Evolutionary conservation across 805 yeast species (phyloP).

Genomic region (Metschnikowia similis): DNA sequence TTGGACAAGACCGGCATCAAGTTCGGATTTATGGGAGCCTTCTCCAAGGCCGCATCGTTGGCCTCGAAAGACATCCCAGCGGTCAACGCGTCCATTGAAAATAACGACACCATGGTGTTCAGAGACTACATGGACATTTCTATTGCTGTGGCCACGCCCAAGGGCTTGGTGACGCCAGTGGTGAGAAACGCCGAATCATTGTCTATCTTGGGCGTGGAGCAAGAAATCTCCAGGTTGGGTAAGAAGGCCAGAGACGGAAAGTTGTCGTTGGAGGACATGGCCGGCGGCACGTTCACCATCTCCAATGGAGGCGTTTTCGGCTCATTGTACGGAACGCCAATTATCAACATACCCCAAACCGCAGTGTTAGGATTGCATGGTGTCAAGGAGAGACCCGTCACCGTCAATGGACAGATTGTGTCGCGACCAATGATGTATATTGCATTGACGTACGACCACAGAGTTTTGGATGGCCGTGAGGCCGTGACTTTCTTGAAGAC

Average conservation of each 20-base stretch:
- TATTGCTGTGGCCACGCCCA: conserved; percentile 97
- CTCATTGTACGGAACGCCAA: conserved; percentile 96
- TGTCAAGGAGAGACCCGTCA: conserved; percentile 95
- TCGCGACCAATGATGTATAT: conserved; percentile 99
- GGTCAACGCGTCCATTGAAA: conserved; percentile 91
- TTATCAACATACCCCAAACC: conserved; percentile 96
- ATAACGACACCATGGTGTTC: conserved; percentile 87
- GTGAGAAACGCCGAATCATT: conserved; percentile 94
- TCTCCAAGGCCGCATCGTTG: conserved; percentile 86
- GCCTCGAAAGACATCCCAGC: conserved; percentile 95
- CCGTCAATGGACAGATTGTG: conserved; percentile 92
- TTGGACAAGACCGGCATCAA: conserved; percentile 90
- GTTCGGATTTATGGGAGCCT: conserved; percentile 98
- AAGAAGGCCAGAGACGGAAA: conserved; percentile 95
- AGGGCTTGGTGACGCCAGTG: conserved; percentile 97
- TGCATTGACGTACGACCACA: conserved; percentile 97
- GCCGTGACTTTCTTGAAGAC: conserved; percentile 96
- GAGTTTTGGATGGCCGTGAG: conserved; percentile 97
- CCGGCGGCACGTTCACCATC: conserved; percentile 98
- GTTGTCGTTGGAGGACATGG: conserved; percentile 95
- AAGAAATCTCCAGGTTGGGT: conserved; percentile 78
- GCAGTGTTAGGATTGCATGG: conserved; percentile 98
- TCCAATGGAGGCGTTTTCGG: conserved; percentile 99
- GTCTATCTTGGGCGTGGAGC: conserved; percentile 82
- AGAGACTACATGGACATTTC: conserved; percentile 96